Evolutionary conservation across 345 rosid species (phyloP).

Genomic region (Salix koriyanagi): DNA sequence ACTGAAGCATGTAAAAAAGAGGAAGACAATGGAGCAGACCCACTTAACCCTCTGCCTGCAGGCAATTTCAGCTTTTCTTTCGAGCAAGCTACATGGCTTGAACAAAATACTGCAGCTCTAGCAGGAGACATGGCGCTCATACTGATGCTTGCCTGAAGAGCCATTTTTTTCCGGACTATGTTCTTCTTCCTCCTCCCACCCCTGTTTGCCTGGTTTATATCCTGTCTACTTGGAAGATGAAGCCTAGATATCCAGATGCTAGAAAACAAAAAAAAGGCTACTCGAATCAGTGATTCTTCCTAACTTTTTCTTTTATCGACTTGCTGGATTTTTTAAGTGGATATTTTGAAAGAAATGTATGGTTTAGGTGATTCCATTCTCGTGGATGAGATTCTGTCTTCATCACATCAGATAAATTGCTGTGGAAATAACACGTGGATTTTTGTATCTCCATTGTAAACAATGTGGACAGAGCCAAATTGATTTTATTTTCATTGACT

Average conservation of each 20-base stretch:
- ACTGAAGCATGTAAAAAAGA: neutral
- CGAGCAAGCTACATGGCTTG: neutral
- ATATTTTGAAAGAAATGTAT: neutral
- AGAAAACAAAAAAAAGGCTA: no score
- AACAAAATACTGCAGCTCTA: neutral
- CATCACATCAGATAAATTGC: neutral
- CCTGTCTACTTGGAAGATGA: neutral
- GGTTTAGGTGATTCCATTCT: neutral
- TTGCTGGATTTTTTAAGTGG: neutral
- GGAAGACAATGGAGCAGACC: neutral
- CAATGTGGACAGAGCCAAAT: no score
- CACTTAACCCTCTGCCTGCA: neutral
- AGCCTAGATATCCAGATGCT: neutral
- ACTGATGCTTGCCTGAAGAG: neutral
- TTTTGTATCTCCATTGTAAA: neutral
- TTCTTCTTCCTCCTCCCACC: neutral
- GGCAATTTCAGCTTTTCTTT: neutral
- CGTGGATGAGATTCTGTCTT: neutral
- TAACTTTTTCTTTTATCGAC: neutral
- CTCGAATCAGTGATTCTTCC: neutral
- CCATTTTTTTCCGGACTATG: neutral
- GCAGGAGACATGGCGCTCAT: neutral
- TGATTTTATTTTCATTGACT: no score
- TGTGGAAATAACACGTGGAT: neutral
- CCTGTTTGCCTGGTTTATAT: neutral